phyloP scores from a whole-genome alignment of 1,139 yeast species.

The Diutina neorugosa region DNA sequence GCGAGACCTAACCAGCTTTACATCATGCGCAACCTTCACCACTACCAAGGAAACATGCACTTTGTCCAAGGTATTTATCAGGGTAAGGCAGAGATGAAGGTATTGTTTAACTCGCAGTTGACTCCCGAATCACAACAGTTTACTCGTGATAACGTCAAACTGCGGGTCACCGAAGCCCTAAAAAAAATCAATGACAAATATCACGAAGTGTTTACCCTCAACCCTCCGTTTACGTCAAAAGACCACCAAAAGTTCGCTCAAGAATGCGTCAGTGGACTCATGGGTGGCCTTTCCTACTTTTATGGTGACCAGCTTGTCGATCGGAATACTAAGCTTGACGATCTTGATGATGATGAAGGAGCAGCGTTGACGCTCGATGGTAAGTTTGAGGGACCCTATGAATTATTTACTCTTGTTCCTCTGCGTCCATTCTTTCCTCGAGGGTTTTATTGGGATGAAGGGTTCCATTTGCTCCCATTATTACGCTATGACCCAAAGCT shows the following conservation, averaged over 20 bases:
- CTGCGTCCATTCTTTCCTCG: slow-evolving; percentile 92
- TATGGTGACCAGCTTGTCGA: slow-evolving; percentile 85
- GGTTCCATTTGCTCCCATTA: slow-evolving; percentile 80
- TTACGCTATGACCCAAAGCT: slow-evolving; percentile 77
- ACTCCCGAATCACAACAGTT: slow-evolving; percentile 31
- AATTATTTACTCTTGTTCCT: slow-evolving; percentile 75
- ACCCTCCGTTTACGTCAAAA: slow-evolving; percentile 38
- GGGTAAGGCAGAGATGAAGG: slow-evolving; percentile 70
- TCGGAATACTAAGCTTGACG: slow-evolving; percentile 54
- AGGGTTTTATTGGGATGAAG: slow-evolving; percentile 99
- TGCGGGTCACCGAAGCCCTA: slow-evolving; percentile 15
- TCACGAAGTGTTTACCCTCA: slow-evolving; percentile 46
- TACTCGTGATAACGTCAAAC: slow-evolving; percentile 26
- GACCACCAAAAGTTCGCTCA: slow-evolving; percentile 52
- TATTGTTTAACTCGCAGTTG: slow-evolving; percentile 41
- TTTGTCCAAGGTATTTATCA: slow-evolving; percentile 62
- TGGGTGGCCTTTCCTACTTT: slow-evolving; percentile 86
- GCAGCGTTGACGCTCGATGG: slow-evolving; percentile 27
- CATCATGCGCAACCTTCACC: slow-evolving; percentile 45
- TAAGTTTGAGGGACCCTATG: slow-evolving; percentile 50
- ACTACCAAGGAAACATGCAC: slow-evolving; percentile 68
- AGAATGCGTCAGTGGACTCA: slow-evolving; percentile 66
- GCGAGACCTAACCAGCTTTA: slow-evolving; percentile 41
- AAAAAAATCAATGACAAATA: slow-evolving; percentile 20
- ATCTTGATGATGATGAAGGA: slow-evolving; percentile 33